Evolutionary conservation across 345 rosid species (phyloP).

Genomic region (Aegle marmelos): DNA sequence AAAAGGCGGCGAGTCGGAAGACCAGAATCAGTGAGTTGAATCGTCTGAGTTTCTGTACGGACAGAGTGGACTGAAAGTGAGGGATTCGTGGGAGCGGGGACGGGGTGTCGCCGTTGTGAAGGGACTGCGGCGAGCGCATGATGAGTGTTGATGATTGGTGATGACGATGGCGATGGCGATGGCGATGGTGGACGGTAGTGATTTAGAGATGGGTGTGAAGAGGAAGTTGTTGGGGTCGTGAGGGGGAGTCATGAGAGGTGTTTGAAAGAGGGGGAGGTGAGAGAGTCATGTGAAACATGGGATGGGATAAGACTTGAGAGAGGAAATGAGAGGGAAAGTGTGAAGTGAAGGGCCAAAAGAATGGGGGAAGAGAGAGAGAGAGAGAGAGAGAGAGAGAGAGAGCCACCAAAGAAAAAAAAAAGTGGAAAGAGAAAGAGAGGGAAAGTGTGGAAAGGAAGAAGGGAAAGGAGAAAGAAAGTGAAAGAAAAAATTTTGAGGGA

Average conservation of each 20-base stretch:
- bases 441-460: neutral
- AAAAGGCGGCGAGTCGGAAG: conserved; percentile 71
- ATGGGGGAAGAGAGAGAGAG: neutral
- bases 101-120: conserved; percentile 62
- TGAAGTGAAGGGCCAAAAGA: neutral
- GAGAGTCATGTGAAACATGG: neutral
- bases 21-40: conserved; percentile 74
- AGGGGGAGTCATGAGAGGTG: conserved; percentile 17
- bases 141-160: neutral
- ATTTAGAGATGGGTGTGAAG: neutral
- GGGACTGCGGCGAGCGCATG: conserved; percentile 72
- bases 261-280: conserved; percentile 4
- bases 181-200: conserved; percentile 7
- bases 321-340: conserved; percentile 37
- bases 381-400: neutral
- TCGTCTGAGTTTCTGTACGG: conserved; percentile 72
- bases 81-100: conserved; percentile 38
- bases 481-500: no score
- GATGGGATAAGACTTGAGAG: neutral
- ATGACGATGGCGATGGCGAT: neutral
- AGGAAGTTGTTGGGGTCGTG: neutral
- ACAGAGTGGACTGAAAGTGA: conserved; percentile 71
- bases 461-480: no score
- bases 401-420: neutral
- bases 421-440: neutral